Conservation (phyloP, 176 grass and related monocot species). For the Bothriochloa decipiens region DNA sequence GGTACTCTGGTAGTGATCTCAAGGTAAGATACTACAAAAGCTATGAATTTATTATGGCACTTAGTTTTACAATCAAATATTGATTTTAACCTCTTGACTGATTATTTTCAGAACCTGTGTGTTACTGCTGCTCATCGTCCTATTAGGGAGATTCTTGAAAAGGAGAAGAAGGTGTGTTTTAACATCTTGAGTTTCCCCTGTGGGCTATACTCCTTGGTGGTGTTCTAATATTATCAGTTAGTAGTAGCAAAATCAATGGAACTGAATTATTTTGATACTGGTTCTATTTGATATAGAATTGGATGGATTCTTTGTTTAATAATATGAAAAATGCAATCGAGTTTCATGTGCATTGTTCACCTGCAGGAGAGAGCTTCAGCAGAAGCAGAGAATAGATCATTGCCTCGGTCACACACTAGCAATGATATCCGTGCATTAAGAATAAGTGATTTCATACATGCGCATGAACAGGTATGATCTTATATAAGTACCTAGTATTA, state of each 20-base stretch:
- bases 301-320: constrained; percentile 19
- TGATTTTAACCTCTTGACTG: not conserved
- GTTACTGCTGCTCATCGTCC: constrained; percentile 88
- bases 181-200: not conserved
- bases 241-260: constrained; percentile 10
- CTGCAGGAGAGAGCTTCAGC: constrained; percentile 80
- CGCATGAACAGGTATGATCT: constrained; percentile 83
- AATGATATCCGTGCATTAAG: constrained; percentile 72
- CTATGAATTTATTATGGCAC: not conserved
- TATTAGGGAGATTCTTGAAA: constrained; percentile 92
- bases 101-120: constrained; percentile 85
- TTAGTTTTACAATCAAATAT: constrained; percentile 2
- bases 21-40: constrained; percentile 56
- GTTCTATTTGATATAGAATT: constrained; percentile 22
- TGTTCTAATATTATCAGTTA: not conserved
- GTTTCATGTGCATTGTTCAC: constrained; percentile 11
- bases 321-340: constrained; percentile 30
- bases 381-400: constrained; percentile 64
- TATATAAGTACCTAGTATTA: not conserved
- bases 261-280: not conserved
- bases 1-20: constrained; percentile 95
- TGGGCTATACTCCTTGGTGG: not conserved
- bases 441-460: constrained; percentile 76
- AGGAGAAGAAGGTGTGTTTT: constrained; percentile 88
- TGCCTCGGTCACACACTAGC: constrained; percentile 59